A percentile compares a stretch with the other conserved stretches of the same genome.
Conservation (phyloP, 768 basidiomycete species). For the Pluteus cervinus region DNA sequence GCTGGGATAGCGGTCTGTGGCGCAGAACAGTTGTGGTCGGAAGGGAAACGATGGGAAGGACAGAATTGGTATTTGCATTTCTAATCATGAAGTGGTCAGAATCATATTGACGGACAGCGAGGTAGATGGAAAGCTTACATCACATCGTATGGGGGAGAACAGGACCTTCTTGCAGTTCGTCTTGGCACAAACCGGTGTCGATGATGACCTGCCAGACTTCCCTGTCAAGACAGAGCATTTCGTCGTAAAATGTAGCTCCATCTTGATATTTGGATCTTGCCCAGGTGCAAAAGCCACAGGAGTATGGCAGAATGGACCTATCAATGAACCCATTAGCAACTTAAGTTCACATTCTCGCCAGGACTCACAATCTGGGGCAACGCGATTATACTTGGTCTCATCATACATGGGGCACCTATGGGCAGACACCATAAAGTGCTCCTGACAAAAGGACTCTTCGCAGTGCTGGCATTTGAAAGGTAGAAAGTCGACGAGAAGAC, state of each 20-base stretch:
- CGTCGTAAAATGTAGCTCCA: conserved; percentile 66
- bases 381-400: conserved; percentile 60
- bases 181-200: conserved; percentile 53
- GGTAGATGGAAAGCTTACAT: conserved; percentile 39
- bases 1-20: conserved; percentile 19
- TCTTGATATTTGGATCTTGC: conserved; percentile 74
- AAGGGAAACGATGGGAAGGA: conserved; percentile 72
- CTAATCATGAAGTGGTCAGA: conserved; percentile 27
- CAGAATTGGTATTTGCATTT: conserved; percentile 71
- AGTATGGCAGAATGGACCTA: conserved; percentile 72
- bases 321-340: conserved; percentile 4
- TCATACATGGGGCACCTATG: conserved; percentile 72
- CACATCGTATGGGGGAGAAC: conserved; percentile 68
- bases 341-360: neutral
- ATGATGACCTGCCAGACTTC: conserved; percentile 34
- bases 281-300: conserved; percentile 73
- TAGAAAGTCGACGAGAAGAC: conserved; percentile 74
- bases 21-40: conserved; percentile 54
- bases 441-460: conserved; percentile 60
- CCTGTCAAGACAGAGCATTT: conserved; percentile 72
- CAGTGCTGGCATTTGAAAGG: conserved; percentile 88
- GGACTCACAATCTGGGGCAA: conserved; percentile 68
- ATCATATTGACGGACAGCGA: conserved; percentile 3
- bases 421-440: conserved; percentile 66
- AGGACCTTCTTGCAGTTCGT: conserved; percentile 67